Percentiles rank a stretch among this genome's conserved stretches.
phyloP scores from a whole-genome alignment of 192 early-diverging fungal genomes.

The Irineochytrium annulatum region DNA sequence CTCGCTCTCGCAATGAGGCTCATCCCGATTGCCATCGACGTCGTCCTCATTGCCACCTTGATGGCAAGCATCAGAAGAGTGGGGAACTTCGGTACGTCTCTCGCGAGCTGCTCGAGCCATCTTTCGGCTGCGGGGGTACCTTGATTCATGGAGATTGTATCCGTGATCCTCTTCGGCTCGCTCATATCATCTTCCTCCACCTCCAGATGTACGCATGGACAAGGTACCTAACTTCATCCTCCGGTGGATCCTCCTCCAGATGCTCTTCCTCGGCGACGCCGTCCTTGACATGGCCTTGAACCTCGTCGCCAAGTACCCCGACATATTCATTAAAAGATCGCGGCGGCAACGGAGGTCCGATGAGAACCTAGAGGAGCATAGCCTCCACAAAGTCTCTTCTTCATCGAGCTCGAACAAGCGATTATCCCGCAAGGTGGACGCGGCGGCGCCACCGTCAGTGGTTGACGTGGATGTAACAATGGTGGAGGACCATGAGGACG shows the following conservation, averaged over 20 bases:
- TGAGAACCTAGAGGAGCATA: no score
- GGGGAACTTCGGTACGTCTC: conserved; percentile 12
- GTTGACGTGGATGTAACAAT: no score
- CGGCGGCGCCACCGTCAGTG: no score
- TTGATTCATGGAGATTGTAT: neutral
- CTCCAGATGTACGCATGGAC: conserved; percentile 23
- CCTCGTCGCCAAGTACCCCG: conserved; percentile 11
- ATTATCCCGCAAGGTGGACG: no score
- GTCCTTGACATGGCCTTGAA: conserved; percentile 11
- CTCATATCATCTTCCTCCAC: neutral
- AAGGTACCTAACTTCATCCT: conserved; percentile 15
- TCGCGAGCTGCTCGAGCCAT: neutral
- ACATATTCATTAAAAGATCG: no score
- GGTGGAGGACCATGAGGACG: no score
- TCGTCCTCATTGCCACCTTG: conserved; percentile 15
- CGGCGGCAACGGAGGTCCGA: no score
- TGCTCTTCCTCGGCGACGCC: conserved; percentile 23
- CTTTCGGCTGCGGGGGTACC: neutral
- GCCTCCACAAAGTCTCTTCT: no score
- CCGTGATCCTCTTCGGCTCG: neutral
- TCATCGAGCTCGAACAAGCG: no score
- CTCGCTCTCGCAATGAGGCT: conserved; percentile 23
- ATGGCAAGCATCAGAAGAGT: conserved; percentile 12
- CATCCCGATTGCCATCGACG: conserved; percentile 25
- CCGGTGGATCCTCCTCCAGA: conserved; percentile 22